Evolutionary conservation across 1,284 basidiomycete genomes (phyloP).

Genomic region (Pseudozyma tsukubaensis): DNA sequence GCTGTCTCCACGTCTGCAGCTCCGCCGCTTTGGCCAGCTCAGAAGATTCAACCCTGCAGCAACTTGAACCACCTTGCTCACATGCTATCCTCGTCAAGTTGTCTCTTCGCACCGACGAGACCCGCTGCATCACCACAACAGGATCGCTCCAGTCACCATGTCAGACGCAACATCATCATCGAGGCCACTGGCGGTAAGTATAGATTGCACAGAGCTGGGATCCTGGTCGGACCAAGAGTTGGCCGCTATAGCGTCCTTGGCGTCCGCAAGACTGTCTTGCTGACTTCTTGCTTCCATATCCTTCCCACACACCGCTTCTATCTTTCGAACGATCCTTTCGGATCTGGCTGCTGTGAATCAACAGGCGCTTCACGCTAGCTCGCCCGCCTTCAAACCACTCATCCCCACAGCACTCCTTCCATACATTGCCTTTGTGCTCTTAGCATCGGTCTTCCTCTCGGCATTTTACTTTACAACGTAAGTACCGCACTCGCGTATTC

Average conservation of each 20-base stretch:
- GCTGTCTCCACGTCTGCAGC: conserved; percentile 19
- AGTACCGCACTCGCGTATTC: conserved; percentile 14
- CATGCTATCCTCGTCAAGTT: not conserved
- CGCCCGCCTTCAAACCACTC: conserved; percentile 37
- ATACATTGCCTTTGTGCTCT: conserved; percentile 49
- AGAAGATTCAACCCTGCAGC: conserved; percentile 12
- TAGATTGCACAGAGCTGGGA: not conserved
- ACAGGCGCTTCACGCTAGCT: conserved; percentile 39
- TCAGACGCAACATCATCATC: conserved; percentile 1
- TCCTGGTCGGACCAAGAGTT: not conserved
- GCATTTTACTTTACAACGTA: conserved; percentile 65
- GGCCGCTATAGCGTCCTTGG: too few species aligned
- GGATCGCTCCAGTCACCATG: not conserved
- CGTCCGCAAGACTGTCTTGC: not conserved
- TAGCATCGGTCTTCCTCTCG: conserved; percentile 52
- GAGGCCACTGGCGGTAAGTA: conserved; percentile 37
- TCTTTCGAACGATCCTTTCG: too few species aligned
- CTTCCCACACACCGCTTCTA: not conserved
- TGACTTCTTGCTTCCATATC: too few species aligned
- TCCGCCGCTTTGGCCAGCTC: conserved; percentile 34
- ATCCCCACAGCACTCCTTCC: conserved; percentile 52
- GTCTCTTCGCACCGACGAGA: too few species aligned
- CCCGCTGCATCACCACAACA: not conserved
- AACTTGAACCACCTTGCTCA: not conserved
- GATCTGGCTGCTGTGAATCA: not conserved